Evolutionary conservation across 805 yeast species (phyloP), one percentile per base, ranked within the genome.

Genomic region (Danielia oregonensis): DNA sequence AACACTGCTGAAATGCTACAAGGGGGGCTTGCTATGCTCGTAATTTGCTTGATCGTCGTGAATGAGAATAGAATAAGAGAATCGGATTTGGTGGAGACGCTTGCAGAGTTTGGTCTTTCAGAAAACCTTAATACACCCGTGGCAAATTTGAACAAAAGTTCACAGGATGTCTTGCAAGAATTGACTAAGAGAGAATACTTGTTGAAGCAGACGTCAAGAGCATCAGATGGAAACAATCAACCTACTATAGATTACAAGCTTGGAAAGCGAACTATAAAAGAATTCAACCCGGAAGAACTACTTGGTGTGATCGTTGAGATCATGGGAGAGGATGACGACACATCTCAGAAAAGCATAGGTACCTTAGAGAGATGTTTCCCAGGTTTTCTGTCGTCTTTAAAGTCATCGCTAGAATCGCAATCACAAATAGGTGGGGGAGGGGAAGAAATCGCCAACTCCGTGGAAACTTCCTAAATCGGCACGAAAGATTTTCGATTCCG

Each of bases 191-290:
- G 50, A 29, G 68, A 63, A 10, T 66, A 65, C 38, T 28, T 64
- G 7, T 37, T 33, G 8, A 46, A 43, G 25, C 48, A 44, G 15
- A 24, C 30, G 2, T 17, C 43, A 6, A 43, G 37, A 12, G 48
- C 43, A 3, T 33, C 49, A 12, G 50, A 42, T 10, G 45, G 40
- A 29, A 42, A 44, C 4, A 33, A 32, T 7, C 28, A 24, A 11
- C 22, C 6, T 7, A 26, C 35, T 22, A 43, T 45, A 7, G 58
- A 51, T 33, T 64, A 55, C 39, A 35, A 47, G 2, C 42, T 66
- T 19, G 72, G 71, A 2, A 48, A 55, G 25, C 43, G 70, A 16
- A 48, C 63, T 6, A 31, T 57, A 17, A 44, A 52, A 14, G 72
- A 66, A 42, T 61, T 61, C 30, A 40, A 44, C 4, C 66, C 68